These are phyloP conservation scores for Phialophora verrucosa DNA, from an alignment of 2,329 filamentous ascomycete species.

Conservation along the genomic window DNA sequence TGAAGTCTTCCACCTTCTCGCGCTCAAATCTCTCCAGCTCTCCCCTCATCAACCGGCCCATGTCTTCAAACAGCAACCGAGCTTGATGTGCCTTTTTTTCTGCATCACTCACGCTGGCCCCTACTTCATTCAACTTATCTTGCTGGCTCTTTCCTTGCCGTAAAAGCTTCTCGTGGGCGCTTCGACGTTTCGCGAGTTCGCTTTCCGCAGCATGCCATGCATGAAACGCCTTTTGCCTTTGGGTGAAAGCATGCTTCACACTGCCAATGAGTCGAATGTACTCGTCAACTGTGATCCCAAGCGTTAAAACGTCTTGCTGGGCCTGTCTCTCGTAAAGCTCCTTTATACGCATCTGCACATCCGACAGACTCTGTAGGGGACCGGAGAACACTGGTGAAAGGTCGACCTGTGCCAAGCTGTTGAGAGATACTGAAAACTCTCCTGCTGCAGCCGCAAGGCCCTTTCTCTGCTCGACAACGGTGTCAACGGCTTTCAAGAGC, in stretches of 20 bases:
- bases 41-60: conserved; percentile 88
- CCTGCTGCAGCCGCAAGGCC: conserved; percentile 90
- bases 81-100: conserved; percentile 93
- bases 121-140: conserved; percentile 89
- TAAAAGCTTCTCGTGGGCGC: conserved; percentile 90
- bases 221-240: conserved; percentile 94
- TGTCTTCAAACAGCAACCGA: conserved; percentile 90
- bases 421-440: conserved; percentile 92
- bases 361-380: conserved; percentile 87
- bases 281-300: conserved; percentile 97
- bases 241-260: conserved; percentile 88
- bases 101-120: conserved; percentile 91
- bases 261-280: conserved; percentile 96
- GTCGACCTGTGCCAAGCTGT: conserved; percentile 89
- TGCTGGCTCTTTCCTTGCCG: conserved; percentile 94
- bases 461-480: conserved; percentile 89
- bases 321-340: conserved; percentile 97
- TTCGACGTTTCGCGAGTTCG: conserved; percentile 86
- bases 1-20: conserved; percentile 99
- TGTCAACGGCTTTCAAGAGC: conserved; percentile 90
- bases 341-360: conserved; percentile 89
- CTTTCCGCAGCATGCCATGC: conserved; percentile 91
- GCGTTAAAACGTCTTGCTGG: conserved; percentile 92
- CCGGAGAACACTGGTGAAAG: conserved; percentile 85
- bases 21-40: conserved; percentile 93